Base-by-base conservation (phyloP, 208 protist species). In the Trypanosoma congolense region DNA sequence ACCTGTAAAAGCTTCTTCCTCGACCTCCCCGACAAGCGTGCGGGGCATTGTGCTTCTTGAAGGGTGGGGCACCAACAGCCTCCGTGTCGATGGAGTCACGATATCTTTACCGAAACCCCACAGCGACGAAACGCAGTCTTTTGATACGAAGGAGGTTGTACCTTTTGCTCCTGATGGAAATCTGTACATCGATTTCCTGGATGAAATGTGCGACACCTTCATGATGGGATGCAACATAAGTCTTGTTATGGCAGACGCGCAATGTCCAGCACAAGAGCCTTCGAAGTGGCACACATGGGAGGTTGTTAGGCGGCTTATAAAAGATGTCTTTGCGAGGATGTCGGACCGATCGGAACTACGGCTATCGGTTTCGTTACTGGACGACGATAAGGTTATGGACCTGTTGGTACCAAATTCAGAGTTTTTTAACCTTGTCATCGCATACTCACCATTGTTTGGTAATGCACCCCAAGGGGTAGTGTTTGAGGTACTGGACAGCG, bases 301-400 rank as follows among this genome's bases (percentile, higher is more conserved):
- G 10, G 75, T 72, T 16, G 44, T 90, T 24, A 73, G 65, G 52
- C 70, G 57, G 24, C 62, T 90, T 12, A 61, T 85, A 46, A 77
- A 77, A 60, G 72, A 65, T 33, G 46, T 60, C 52, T 86, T 86
- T 50, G 72, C 65, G 42, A 62, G 66, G 43, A 62, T 87, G 48
- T 30, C 55, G 5, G 6, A 25, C 45, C 41, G 44, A 40, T 40
- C 43, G 4, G 75, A 81, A 50, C 70, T 90, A 40, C 81, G 67
- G 36, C 29, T 83, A 48, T 90, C 82, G 3, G 38, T 86, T 40
- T 85, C 69, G 43, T 38, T 86, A 22, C 59, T 86, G 33, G 78
- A 86, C 45, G 82, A 90, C 47, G 82, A 86, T 38, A 68, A 83
- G 45, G 74, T 86, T 46, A 67, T 84, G 56, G 82, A 90, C 56